Percentiles rank a stretch among this genome's conserved stretches.
phyloP scores from a whole-genome alignment of 2,329 filamentous ascomycete species.

The Fusarium temperatum region DNA sequence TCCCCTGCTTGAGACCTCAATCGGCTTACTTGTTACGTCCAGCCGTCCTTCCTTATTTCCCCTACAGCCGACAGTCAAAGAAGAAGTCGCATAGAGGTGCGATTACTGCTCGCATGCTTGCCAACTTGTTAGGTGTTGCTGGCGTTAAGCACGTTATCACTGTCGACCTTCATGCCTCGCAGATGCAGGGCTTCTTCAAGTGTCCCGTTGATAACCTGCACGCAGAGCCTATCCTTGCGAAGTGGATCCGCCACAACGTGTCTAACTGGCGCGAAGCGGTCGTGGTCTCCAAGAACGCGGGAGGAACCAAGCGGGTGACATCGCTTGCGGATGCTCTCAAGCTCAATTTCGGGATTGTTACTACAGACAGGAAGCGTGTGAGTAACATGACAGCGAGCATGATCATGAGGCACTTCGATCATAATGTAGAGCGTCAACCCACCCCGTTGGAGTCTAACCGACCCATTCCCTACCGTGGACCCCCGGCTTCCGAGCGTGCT shows the following conservation, averaged over 20 bases:
- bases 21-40: slow-evolving; percentile 30
- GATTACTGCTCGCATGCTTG: slow-evolving; percentile 96
- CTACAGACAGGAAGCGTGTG: slow-evolving; percentile 77
- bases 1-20: slow-evolving; percentile 16
- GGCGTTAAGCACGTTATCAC: slow-evolving; percentile 98
- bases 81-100: slow-evolving; percentile 97
- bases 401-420: slow-evolving; percentile 75
- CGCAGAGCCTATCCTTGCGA: slow-evolving; percentile 92
- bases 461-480: slow-evolving; percentile 33
- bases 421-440: slow-evolving; percentile 57
- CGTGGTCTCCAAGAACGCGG: slow-evolving; percentile 97
- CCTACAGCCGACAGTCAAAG: slow-evolving; percentile 99
- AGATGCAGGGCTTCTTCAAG: slow-evolving; percentile 99
- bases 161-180: slow-evolving; percentile 94
- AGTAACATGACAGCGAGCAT: slow-evolving; percentile 81
- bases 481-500: slow-evolving; percentile 27
- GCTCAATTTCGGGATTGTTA: slow-evolving; percentile 97
- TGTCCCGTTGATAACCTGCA: slow-evolving; percentile 98
- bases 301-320: slow-evolving; percentile 95
- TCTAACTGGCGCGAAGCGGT: slow-evolving; percentile 89
- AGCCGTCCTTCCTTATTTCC: slow-evolving; percentile 94
- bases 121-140: slow-evolving; percentile 91
- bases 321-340: slow-evolving; percentile 95
- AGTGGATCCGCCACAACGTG: slow-evolving; percentile 93
- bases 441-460: slow-evolving; percentile 49